phyloP scores from a whole-genome alignment of 345 rosid genomes.

The Acer saccharum region DNA sequence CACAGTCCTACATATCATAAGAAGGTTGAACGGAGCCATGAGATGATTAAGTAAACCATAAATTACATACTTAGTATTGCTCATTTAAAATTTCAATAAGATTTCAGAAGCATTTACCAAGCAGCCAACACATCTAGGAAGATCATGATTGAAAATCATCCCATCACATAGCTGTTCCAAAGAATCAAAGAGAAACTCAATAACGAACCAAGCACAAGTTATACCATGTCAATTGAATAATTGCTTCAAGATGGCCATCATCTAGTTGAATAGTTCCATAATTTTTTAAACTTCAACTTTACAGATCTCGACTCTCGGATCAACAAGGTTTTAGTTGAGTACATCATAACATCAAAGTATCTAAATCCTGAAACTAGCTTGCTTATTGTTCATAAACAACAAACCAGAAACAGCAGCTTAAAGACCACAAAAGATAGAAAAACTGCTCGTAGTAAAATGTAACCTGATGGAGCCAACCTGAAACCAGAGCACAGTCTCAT shows the following conservation, averaged over 20 bases:
- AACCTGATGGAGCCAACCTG: constrained; percentile 99
- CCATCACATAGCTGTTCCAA: constrained; percentile 82
- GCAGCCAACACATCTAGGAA: constrained; percentile 82
- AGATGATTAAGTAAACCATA: neutral
- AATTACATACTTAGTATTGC: constrained; percentile 11
- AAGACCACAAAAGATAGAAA: neutral
- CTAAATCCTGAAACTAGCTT: constrained; percentile 2
- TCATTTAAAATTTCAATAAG: constrained; percentile 14
- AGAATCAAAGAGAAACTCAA: constrained; percentile 28
- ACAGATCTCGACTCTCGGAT: neutral
- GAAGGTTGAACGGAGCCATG: constrained; percentile 20
- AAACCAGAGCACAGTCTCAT: constrained; percentile 85
- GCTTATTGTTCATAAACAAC: neutral
- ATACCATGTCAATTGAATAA: neutral
- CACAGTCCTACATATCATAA: constrained; percentile 63
- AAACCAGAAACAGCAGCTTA: neutral
- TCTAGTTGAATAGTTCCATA: neutral
- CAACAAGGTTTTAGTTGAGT: neutral
- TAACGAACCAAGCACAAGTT: constrained; percentile 27
- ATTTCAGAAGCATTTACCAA: constrained; percentile 49
- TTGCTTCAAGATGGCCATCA: neutral
- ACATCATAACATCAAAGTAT: neutral
- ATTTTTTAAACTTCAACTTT: neutral
- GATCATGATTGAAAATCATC: constrained; percentile 90
- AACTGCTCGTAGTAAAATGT: constrained; percentile 40